phyloP scores from a whole-genome alignment of 345 rosid species.

The Syzygium aromaticum region DNA sequence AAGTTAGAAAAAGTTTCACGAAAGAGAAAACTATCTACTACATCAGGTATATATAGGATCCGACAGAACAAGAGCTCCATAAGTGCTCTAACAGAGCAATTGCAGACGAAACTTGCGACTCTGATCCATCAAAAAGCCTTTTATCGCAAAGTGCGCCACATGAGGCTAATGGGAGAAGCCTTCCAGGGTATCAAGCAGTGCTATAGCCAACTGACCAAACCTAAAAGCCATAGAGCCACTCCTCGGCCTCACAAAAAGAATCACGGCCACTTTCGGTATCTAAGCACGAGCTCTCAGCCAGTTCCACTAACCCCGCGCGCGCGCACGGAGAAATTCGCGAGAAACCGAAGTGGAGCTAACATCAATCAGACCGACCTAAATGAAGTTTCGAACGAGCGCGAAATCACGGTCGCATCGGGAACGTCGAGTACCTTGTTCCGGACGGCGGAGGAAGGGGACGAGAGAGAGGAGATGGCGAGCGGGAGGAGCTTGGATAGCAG shows the following conservation, averaged over 20 bases:
- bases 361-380: not conserved
- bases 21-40: not conserved
- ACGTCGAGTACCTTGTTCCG: conserved; percentile 55
- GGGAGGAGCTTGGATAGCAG: conserved; percentile 80
- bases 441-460: conserved; percentile 45
- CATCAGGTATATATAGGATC: not conserved
- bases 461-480: conserved; percentile 65
- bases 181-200: not conserved
- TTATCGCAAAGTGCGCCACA: not conserved
- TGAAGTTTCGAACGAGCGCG: not conserved
- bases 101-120: not conserved
- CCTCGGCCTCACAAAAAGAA: not conserved
- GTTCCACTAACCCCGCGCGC: not conserved
- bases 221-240: not conserved
- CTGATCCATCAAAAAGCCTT: not conserved
- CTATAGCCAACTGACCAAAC: not conserved
- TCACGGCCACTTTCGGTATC: not conserved
- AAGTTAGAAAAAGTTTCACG: not conserved
- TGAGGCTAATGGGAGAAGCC: not conserved
- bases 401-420: not conserved
- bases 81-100: not conserved
- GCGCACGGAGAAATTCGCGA: not conserved
- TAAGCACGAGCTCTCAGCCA: not conserved
- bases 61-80: not conserved
- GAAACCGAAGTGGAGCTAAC: not conserved